phyloP scores from a whole-genome alignment of 345 rosid species.

The Eucalyptus regnans region DNA sequence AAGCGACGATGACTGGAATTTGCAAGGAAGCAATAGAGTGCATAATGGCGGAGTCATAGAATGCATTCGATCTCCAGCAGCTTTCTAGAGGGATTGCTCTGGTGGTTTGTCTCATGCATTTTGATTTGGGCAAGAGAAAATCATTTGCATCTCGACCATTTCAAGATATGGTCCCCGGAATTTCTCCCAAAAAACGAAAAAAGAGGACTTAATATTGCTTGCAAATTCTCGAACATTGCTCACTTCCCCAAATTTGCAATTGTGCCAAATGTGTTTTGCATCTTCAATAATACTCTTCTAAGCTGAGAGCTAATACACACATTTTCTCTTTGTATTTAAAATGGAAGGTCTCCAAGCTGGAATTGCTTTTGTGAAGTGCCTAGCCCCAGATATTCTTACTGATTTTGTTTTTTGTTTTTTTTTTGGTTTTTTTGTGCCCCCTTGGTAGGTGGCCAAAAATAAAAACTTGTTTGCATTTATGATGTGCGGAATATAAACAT shows the following conservation, averaged over 20 bases:
- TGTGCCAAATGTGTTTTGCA: background rate
- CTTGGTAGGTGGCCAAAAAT: background rate
- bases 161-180: background rate
- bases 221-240: background rate
- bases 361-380: background rate
- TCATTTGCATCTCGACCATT: background rate
- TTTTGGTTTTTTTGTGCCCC: background rate
- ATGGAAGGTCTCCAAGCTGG: background rate
- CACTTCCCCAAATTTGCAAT: background rate
- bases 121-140: background rate
- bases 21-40: conserved; percentile 95
- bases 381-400: background rate
- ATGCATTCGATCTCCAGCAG: background rate
- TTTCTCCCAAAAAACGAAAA: background rate
- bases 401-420: background rate
- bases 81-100: background rate
- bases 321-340: background rate
- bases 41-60: conserved; percentile 33
- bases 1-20: conserved; percentile 95
- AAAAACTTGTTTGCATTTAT: background rate
- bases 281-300: background rate
- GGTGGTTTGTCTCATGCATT: background rate
- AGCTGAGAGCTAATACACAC: background rate
- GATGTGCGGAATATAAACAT: background rate
- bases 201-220: background rate